Evolutionary conservation across 495 filamentous ascomycete genomes (phyloP).

Genomic region (Viridothelium virens): DNA sequence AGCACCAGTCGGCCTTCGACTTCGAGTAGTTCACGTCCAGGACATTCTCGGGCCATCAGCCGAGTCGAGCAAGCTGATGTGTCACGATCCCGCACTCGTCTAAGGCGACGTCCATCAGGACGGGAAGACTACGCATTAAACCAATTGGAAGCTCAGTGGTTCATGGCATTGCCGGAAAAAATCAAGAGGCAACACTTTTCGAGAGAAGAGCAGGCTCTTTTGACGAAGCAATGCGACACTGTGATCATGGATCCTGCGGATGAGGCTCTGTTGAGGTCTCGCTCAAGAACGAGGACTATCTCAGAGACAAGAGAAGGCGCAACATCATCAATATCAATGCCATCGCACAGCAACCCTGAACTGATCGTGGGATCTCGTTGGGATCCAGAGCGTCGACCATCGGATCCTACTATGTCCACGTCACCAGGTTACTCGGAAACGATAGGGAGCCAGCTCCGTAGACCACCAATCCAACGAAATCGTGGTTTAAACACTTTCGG

Average conservation of each 20-base stretch:
- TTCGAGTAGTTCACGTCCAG: neutral
- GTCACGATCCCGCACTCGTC: neutral
- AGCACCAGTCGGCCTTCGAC: constrained; percentile 5
- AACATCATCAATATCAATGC: neutral
- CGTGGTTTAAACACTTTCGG: neutral
- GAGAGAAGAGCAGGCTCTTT: constrained; percentile 59
- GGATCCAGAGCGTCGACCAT: neutral
- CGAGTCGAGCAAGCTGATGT: neutral
- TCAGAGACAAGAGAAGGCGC: neutral
- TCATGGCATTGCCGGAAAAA: constrained; percentile 61
- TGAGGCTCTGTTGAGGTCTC: constrained; percentile 46
- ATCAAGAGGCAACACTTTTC: constrained; percentile 63
- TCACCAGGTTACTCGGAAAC: neutral
- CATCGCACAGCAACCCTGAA: neutral
- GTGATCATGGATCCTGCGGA: constrained; percentile 65
- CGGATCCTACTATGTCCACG: neutral
- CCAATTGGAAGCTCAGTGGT: constrained; percentile 53
- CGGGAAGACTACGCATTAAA: neutral
- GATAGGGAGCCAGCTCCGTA: neutral
- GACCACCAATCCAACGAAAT: neutral
- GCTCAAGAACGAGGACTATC: neutral
- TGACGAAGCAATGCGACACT: constrained; percentile 50
- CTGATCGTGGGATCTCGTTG: neutral
- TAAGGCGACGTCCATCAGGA: neutral
- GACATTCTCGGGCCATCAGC: neutral